Percentiles rank a stretch among this genome's conserved stretches.
These are phyloP conservation scores for Venturia nashicola DNA, from an alignment of 2,329 filamentous ascomycete species.

Conservation along the genomic window DNA sequence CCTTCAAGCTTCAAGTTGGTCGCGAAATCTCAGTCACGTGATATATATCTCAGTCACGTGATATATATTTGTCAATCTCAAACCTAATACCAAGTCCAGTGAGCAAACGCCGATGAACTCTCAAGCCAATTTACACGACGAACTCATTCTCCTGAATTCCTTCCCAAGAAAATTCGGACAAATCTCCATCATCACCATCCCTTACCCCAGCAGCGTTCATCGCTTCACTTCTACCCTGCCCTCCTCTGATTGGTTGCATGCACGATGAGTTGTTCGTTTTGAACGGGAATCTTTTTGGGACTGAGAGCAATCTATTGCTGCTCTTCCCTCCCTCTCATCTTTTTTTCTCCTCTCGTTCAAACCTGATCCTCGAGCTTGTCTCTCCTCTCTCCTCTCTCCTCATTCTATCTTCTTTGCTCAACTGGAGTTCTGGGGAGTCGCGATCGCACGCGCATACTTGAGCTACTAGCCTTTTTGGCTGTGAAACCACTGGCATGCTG, in stretches of 20 bases:
- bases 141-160: neutral
- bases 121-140: too few species aligned
- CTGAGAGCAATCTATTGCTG: neutral
- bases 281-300: neutral
- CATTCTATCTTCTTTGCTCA: neutral
- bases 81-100: too few species aligned
- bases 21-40: too few species aligned
- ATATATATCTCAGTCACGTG: neutral
- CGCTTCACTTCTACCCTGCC: neutral
- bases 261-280: conserved; percentile 3
- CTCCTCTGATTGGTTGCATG: neutral
- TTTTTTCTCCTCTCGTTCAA: neutral
- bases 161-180: neutral
- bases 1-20: too few species aligned
- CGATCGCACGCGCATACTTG: neutral
- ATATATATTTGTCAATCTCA: neutral
- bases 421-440: neutral
- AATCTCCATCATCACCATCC: neutral
- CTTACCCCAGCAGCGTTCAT: neutral
- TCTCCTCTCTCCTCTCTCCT: neutral
- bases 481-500: neutral
- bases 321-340: neutral
- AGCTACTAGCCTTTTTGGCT: neutral
- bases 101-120: too few species aligned
- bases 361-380: neutral